Percentiles rank a stretch among this genome's conserved stretches.
Evolutionary conservation across 768 basidiomycete genomes (phyloP).

Genomic region (Vishniacozyma victoriae): DNA sequence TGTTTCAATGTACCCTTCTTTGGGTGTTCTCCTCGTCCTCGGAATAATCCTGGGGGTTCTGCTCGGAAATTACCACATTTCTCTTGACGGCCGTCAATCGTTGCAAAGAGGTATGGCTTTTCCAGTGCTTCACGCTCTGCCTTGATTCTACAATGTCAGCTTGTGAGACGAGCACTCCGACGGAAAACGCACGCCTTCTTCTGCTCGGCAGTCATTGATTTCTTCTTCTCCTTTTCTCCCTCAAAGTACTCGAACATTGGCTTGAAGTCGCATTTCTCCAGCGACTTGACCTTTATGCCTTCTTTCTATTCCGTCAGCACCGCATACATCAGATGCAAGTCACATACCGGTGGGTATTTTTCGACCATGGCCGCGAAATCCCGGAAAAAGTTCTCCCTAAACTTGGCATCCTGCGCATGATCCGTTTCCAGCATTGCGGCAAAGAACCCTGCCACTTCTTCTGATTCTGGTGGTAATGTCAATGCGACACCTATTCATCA

Average conservation of each 20-base stretch:
- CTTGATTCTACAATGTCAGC: constrained; percentile 53
- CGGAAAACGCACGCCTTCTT: constrained; percentile 62
- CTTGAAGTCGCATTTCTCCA: constrained; percentile 83
- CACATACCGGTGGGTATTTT: constrained; percentile 73
- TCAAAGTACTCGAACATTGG: constrained; percentile 93
- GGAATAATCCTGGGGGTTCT: constrained; percentile 96
- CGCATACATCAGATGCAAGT: neutral
- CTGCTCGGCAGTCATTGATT: constrained; percentile 71
- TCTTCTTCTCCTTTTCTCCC: constrained; percentile 86
- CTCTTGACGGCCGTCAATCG: constrained; percentile 94
- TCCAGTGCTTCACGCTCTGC: constrained; percentile 77
- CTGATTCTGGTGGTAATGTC: constrained; percentile 73
- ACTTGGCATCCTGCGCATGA: constrained; percentile 77
- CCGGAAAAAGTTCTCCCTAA: constrained; percentile 92
- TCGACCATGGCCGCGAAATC: constrained; percentile 77
- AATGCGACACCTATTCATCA: constrained; percentile 61
- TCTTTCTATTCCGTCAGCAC: constrained; percentile 51
- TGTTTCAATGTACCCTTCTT: constrained; percentile 91
- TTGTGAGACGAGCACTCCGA: neutral
- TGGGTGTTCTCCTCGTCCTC: constrained; percentile 97
- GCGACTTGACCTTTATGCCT: constrained; percentile 65
- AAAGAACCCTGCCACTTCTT: constrained; percentile 97
- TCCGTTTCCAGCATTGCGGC: constrained; percentile 86
- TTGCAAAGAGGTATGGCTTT: constrained; percentile 73
- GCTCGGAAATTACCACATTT: constrained; percentile 97